Percentiles rank a stretch among this genome's conserved stretches.
These are phyloP conservation scores for Leccinum incarnatum DNA, from an alignment of 768 basidiomycete genomes.

Conservation along the genomic window DNA sequence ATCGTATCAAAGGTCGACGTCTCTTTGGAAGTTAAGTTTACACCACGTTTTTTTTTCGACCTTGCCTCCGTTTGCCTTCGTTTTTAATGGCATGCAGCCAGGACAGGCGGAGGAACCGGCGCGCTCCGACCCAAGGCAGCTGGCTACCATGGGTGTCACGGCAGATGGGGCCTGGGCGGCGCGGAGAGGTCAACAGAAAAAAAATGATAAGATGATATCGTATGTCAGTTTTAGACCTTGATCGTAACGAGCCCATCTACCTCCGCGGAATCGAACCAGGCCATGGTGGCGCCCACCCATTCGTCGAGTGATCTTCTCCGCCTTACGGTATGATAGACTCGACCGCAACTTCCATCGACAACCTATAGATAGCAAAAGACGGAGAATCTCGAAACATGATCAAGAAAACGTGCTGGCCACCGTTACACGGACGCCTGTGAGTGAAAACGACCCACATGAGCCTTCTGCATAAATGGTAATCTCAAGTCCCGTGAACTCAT, in stretches of 20 bases:
- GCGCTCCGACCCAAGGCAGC: neutral
- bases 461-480: neutral
- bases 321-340: slow-evolving; percentile 3
- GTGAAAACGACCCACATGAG: neutral
- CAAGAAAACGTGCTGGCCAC: slow-evolving; percentile 8
- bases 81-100: neutral
- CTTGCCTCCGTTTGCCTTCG: neutral
- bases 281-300: neutral
- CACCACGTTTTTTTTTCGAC: neutral
- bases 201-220: neutral
- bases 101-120: slow-evolving; percentile 9
- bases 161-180: slow-evolving; percentile 19
- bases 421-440: slow-evolving; percentile 5
- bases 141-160: neutral
- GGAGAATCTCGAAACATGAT: neutral
- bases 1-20: neutral
- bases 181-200: too few relatives aligned
- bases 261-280: slow-evolving; percentile 24
- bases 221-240: slow-evolving; percentile 8
- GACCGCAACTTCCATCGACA: neutral
- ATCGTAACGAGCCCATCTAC: slow-evolving; percentile 8
- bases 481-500: neutral
- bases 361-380: neutral
- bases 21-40: neutral
- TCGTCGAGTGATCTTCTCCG: slow-evolving; percentile 6